A percentile compares a stretch with the other conserved stretches of the same genome.
Conservation (phyloP, 805 yeast species). For the Yamadazyma kitorensis region DNA sequence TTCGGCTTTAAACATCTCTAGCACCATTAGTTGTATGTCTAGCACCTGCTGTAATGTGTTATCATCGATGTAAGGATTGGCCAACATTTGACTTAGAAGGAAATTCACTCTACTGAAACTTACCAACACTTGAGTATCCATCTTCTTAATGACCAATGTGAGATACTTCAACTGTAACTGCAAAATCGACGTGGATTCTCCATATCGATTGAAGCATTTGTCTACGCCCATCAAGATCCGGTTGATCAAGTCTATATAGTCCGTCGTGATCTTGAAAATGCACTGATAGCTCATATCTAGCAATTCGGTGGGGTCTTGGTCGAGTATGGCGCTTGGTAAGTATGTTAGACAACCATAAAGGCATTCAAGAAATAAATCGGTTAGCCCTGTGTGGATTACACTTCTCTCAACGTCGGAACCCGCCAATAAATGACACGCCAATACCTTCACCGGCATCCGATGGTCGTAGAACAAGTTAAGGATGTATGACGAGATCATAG, state of each 20-base stretch:
- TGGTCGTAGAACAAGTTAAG: constrained; percentile 35
- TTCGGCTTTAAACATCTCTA: constrained; percentile 11
- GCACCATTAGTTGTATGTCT: constrained; percentile 19
- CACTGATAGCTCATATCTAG: constrained; percentile 22
- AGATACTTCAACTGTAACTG: constrained; percentile 4
- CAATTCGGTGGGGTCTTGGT: constrained; percentile 18
- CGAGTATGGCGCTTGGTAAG: constrained; percentile 22
- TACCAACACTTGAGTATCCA: constrained; percentile 4
- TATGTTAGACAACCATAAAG: constrained; percentile 22
- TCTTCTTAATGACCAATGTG: not conserved
- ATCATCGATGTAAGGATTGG: constrained; percentile 21
- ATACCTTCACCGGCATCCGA: constrained; percentile 24
- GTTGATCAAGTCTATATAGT: constrained; percentile 23
- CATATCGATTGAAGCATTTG: constrained; percentile 12
- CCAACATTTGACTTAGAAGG: constrained; percentile 28
- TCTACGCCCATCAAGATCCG: constrained; percentile 15
- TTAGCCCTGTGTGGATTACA: constrained; percentile 23
- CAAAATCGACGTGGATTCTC: constrained; percentile 2
- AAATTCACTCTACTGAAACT: constrained; percentile 22
- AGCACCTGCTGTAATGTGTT: constrained; percentile 17
- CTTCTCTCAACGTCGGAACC: not conserved
- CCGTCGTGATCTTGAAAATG: constrained; percentile 6
- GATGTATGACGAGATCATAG: constrained; percentile 27
- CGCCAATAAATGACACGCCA: constrained; percentile 13
- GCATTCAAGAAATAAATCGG: constrained; percentile 23